A percentile compares a stretch with the other conserved stretches of the same genome.
Evolutionary conservation across 1,139 yeast species (phyloP).

Genomic region (Kazachstania sp.): DNA sequence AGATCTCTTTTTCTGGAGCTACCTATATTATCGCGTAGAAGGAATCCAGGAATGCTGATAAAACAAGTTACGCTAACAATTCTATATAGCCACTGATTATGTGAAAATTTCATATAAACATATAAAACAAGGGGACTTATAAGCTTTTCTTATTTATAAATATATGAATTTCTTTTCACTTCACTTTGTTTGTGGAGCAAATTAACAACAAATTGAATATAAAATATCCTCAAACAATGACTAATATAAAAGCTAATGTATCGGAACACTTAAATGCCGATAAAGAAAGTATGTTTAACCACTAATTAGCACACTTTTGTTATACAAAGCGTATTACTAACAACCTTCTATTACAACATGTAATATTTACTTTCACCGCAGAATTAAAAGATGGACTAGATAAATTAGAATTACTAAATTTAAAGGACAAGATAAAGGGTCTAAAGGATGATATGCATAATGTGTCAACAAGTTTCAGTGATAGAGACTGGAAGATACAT

Average conservation of each 20-base stretch:
- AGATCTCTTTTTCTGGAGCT: no score
- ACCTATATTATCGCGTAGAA: no score
- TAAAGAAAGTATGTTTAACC: neutral
- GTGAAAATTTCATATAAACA: no score
- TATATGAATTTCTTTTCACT: no score
- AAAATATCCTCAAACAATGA: neutral
- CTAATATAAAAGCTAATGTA: neutral
- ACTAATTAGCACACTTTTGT: neutral
- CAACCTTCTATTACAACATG: neutral
- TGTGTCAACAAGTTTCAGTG: neutral
- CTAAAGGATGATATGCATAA: constrained; percentile 1
- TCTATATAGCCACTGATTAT: no score
- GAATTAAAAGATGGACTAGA: neutral
- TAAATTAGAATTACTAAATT: neutral
- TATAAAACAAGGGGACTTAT: no score
- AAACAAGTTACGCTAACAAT: no score
- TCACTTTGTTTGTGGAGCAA: neutral
- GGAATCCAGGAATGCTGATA: no score
- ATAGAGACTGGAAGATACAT: neutral
- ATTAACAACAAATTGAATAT: neutral
- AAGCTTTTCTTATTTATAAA: no score
- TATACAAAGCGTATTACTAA: neutral
- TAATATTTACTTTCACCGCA: neutral
- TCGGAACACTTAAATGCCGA: neutral
- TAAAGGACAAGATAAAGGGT: neutral